phyloP scores from a whole-genome alignment of 441 rosid genomes.

The Mallotus japonicus region DNA sequence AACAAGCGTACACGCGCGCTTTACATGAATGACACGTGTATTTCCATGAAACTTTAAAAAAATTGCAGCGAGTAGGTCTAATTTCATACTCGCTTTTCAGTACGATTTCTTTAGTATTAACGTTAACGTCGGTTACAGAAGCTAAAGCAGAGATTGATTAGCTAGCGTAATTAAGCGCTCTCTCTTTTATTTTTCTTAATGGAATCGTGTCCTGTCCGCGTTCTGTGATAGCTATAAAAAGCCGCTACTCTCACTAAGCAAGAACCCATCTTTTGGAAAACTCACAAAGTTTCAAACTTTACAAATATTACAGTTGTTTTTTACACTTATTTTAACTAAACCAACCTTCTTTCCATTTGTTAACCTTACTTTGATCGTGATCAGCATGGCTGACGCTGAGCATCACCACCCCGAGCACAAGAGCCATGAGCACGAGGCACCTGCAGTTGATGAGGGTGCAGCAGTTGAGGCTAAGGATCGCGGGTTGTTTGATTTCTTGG shows the following conservation, averaged over 20 bases:
- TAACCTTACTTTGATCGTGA: not conserved
- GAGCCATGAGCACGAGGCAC: constrained; percentile 38
- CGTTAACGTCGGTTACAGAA: constrained; percentile 33
- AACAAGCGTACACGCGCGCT: not conserved
- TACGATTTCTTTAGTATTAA: not conserved
- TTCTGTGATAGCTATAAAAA: constrained; percentile 35
- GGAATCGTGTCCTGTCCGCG: constrained; percentile 36
- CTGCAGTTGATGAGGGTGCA: constrained; percentile 26
- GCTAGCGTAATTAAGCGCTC: not conserved
- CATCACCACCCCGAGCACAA: constrained; percentile 12
- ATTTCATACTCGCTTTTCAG: too few relatives aligned
- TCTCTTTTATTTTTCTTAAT: constrained; percentile 5
- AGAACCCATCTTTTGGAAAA: not conserved
- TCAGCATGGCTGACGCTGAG: constrained; percentile 40
- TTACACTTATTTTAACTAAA: too few relatives aligned
- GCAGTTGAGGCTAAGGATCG: constrained; percentile 52
- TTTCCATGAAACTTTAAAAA: not conserved
- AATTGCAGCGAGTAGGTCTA: not conserved
- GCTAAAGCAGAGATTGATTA: not conserved
- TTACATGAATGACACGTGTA: not conserved
- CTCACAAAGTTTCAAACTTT: not conserved
- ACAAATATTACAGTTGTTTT: not conserved
- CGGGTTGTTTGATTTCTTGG: constrained; percentile 66
- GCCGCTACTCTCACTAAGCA: not conserved
- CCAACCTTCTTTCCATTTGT: not conserved